Evolutionary conservation across 208 protist genomes (phyloP).

Genomic region (Crithidia acanthocephali): DNA sequence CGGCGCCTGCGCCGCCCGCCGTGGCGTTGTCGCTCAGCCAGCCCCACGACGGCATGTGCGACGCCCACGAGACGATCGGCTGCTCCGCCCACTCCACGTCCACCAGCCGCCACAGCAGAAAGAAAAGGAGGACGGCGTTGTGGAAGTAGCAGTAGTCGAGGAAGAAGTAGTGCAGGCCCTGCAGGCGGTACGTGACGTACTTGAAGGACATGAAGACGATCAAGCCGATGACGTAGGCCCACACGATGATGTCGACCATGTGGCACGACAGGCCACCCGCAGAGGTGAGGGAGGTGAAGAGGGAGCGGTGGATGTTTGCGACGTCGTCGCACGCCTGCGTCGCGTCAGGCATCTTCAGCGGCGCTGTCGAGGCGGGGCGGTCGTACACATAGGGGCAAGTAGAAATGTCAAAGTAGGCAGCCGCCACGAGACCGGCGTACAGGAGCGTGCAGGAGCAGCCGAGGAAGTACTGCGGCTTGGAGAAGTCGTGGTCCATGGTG

Average conservation of each 20-base stretch:
- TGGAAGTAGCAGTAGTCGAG: constrained; percentile 85
- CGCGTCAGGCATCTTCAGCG: constrained; percentile 9
- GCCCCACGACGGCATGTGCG: constrained; percentile 31
- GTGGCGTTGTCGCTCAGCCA: constrained; percentile 3
- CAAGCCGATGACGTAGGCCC: constrained; percentile 60
- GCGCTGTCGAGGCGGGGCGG: constrained; percentile 26
- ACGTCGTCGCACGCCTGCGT: constrained; percentile 12
- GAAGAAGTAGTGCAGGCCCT: constrained; percentile 74
- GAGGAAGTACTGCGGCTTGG: constrained; percentile 60
- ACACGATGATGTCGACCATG: constrained; percentile 71
- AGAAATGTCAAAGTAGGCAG: constrained; percentile 66
- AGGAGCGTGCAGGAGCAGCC: constrained; percentile 61
- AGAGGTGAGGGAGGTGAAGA: constrained; percentile 34
- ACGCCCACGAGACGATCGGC: constrained; percentile 48
- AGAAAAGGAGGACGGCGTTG: constrained; percentile 55
- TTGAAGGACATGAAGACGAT: constrained; percentile 64
- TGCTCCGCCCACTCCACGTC: constrained; percentile 59
- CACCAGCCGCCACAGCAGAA: constrained; percentile 57
- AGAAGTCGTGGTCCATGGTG: constrained; percentile 59
- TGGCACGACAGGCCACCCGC: constrained; percentile 52
- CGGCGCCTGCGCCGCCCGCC: neutral
- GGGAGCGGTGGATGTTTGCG: constrained; percentile 27
- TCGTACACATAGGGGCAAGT: constrained; percentile 61
- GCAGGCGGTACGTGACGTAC: constrained; percentile 56
- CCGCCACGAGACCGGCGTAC: constrained; percentile 52